These are phyloP conservation scores for Jatropha curcas DNA, from an alignment of 345 rosid genomes.

Conservation along the genomic window DNA sequence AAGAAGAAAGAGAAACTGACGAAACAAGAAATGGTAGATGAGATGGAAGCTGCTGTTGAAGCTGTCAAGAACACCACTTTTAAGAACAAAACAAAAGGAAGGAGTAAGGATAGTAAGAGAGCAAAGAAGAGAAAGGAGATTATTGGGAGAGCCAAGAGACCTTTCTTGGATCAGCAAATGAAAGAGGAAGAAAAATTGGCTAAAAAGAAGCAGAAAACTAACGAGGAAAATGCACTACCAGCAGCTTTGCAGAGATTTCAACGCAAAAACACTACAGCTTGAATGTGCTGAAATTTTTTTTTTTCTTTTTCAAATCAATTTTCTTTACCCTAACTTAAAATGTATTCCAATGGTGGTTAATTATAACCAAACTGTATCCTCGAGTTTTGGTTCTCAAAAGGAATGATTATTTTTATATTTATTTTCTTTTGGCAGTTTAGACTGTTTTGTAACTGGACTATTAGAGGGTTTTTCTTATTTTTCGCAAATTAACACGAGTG, in stretches of 20 bases:
- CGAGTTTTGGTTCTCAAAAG: no score
- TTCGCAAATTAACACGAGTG: no score
- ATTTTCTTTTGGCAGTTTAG: no score
- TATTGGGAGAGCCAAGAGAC: slow-evolving; percentile 55
- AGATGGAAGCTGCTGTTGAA: slow-evolving; percentile 67
- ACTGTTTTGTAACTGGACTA: no score
- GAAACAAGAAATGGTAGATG: slow-evolving; percentile 55
- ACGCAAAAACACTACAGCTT: slow-evolving; percentile 28
- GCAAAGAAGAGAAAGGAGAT: slow-evolving; percentile 63
- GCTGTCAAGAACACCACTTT: slow-evolving; percentile 46
- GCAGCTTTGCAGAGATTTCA: slow-evolving; percentile 58
- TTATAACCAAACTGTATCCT: no score
- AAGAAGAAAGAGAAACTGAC: slow-evolving; percentile 62
- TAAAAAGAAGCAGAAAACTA: slow-evolving; percentile 58
- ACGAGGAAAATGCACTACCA: slow-evolving; percentile 52
- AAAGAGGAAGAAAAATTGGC: slow-evolving; percentile 26
- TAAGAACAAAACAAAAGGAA: slow-evolving; percentile 86
- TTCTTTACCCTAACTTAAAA: no score
- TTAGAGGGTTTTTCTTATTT: no score
- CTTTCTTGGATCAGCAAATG: slow-evolving; percentile 59
- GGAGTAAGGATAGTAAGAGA: slow-evolving; percentile 71
- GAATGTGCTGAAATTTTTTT: background rate
- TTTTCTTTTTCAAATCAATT: no score
- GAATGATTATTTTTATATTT: no score
- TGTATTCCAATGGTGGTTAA: no score